Percentiles rank a stretch among this genome's conserved stretches.
Evolutionary conservation across 1,284 basidiomycete species (phyloP).

Genomic region (Mycena citricolor): DNA sequence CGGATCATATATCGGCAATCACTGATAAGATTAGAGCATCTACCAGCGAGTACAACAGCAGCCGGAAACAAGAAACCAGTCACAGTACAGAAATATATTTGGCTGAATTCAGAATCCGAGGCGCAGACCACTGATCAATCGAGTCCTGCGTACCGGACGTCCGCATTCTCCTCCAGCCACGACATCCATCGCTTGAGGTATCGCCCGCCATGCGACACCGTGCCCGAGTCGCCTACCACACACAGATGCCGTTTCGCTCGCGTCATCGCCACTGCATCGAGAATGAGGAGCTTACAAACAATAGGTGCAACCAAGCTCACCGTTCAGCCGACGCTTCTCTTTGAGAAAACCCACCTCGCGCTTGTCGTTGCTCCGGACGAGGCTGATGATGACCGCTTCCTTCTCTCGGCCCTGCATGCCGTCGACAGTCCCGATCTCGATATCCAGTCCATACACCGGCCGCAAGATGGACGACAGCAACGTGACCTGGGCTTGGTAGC

Average conservation of each 20-base stretch:
- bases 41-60: too few relatives aligned
- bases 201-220: conserved; percentile 76
- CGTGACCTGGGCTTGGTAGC: conserved; percentile 90
- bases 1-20: too few relatives aligned
- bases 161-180: conserved; percentile 89
- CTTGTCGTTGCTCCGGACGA: conserved; percentile 88
- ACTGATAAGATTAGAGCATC: too few relatives aligned
- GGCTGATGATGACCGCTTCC: conserved; percentile 84
- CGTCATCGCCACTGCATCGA: conserved; percentile 83
- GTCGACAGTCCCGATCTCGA: conserved; percentile 91
- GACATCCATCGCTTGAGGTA: conserved; percentile 88
- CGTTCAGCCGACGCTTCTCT: conserved; percentile 88
- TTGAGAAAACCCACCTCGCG: conserved; percentile 91
- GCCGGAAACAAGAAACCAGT: too few relatives aligned
- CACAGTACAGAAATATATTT: too few relatives aligned
- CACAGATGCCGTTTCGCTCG: conserved; percentile 91
- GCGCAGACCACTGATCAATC: conserved; percentile 37
- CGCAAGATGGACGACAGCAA: conserved; percentile 74
- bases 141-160: conserved; percentile 79
- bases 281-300: background rate
- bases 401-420: conserved; percentile 94
- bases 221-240: conserved; percentile 88
- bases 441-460: conserved; percentile 60
- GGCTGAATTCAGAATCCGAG: background rate
- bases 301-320: conserved; percentile 40